Conservation (phyloP, 192 early-diverging fungal species). For the Rhizophagus sp. region DNA sequence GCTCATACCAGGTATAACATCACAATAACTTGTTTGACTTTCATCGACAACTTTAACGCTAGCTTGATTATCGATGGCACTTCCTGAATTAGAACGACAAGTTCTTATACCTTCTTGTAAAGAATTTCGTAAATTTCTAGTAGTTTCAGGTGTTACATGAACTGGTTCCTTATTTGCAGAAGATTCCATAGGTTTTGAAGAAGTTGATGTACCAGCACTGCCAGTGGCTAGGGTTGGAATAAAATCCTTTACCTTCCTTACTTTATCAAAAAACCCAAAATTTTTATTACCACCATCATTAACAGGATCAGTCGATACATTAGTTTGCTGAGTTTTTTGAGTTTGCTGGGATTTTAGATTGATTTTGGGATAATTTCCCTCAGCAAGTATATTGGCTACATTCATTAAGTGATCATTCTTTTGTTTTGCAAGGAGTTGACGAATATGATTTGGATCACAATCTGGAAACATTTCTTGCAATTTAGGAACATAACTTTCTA, state of each 20-base stretch:
- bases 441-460: slow-evolving; percentile 59
- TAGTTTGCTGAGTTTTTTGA: not conserved
- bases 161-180: not conserved
- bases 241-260: not conserved
- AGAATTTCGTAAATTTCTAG: not conserved
- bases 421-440: slow-evolving; percentile 49
- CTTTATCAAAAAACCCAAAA: not conserved
- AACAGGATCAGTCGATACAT: not conserved
- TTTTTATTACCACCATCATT: slow-evolving; percentile 1
- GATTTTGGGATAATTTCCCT: slow-evolving; percentile 55
- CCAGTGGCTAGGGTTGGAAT: not conserved
- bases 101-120: slow-evolving; percentile 27
- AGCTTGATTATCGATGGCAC: slow-evolving; percentile 36
- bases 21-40: slow-evolving; percentile 50
- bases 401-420: slow-evolving; percentile 51
- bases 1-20: slow-evolving; percentile 49
- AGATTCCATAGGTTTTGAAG: slow-evolving; percentile 25
- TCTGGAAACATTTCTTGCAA: slow-evolving; percentile 66
- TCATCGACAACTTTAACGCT: slow-evolving; percentile 35
- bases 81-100: slow-evolving; percentile 41
- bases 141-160: not conserved
- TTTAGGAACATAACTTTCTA: slow-evolving; percentile 21
- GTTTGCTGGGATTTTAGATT: not conserved
- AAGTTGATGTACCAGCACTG: not conserved
- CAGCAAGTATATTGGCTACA: slow-evolving; percentile 62